These are phyloP conservation scores for Spiromastix sp. DNA, from an alignment of 2,329 filamentous ascomycete species.

Conservation along the genomic window DNA sequence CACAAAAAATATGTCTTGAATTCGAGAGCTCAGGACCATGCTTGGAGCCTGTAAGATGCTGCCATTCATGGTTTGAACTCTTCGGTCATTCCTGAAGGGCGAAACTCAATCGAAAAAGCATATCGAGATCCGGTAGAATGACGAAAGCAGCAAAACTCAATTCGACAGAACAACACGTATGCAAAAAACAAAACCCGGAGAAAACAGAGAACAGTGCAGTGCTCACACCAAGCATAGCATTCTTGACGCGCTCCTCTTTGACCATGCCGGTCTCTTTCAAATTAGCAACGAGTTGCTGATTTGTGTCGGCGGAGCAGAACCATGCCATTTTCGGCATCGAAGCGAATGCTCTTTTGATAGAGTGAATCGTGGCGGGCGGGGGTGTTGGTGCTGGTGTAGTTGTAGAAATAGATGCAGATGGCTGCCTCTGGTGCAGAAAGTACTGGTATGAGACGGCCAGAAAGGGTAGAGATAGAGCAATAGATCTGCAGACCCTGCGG, in stretches of 20 bases:
- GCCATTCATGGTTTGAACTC: too few relatives aligned
- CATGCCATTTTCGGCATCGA: constrained; percentile 72
- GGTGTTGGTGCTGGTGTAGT: background rate
- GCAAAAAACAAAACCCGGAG: background rate
- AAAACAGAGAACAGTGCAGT: constrained; percentile 1
- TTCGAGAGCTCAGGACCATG: too few relatives aligned
- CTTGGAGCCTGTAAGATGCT: too few relatives aligned
- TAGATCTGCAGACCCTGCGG: background rate
- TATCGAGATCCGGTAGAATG: too few relatives aligned
- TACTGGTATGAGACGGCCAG: background rate
- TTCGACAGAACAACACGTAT: background rate
- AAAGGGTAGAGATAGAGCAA: background rate
- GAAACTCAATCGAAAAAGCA: too few relatives aligned
- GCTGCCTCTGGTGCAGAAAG: background rate
- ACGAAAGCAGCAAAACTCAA: too few relatives aligned
- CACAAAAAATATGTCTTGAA: background rate
- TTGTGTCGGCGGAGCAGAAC: constrained; percentile 67
- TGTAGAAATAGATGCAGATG: background rate
- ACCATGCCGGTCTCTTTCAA: constrained; percentile 64
- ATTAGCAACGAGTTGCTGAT: constrained; percentile 67
- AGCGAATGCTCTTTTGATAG: constrained; percentile 7
- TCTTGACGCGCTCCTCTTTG: constrained; percentile 57
- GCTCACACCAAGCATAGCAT: constrained; percentile 65
- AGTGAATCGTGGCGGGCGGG: background rate
- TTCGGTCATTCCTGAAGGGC: too few relatives aligned